Evolutionary conservation across 2,329 filamentous ascomycete species (phyloP), one percentile per base, ranked within the genome.

Genomic region (Beauveria bassiana): DNA sequence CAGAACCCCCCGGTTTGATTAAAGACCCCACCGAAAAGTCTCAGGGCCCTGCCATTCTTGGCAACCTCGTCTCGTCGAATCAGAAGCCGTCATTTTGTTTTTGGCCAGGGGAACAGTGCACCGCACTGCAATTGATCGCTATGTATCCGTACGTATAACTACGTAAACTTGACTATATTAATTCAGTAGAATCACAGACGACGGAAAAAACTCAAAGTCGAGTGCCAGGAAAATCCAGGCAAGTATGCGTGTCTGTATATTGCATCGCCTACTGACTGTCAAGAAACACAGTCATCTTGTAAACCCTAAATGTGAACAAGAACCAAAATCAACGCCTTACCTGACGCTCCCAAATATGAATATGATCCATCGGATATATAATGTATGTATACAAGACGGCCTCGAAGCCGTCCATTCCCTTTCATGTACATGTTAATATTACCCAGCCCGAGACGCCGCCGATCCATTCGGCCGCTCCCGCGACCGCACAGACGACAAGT

Each of bases 401-500:
- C n/a, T 18, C n/a, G 26, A n/a, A 45, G 40, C 5, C 43, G 43
- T 47, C 43, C 20, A 40, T 47, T 58, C 28, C 43, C 26, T n/a
- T 49, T 40, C 55, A 49, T 58, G 54, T 57, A 57, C 54, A 57
- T 47, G 43, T 40, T 16, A 49, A 16, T 16, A 40, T 40, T 56
- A 56, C 18, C 42, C 54, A 28, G 56, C 31, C 14, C 56, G 56
- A 46, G 54, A 46, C 43, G 59, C 31, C 14, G 59, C 22, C 7
- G 51, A 56, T 31, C 52, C 59, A 18, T 57, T 14, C 18, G 24
- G 46, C 28, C 60, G 34, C 60, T 61, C 60, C 34, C 60, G 38
- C 10, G 60, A 61, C n/a, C 22, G 20, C 14, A 57, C 46, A 12
- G 60, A 61, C 14, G 66, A 65, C 8, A 67, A 66, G 22, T 69